Percentiles rank a stretch among this genome's conserved stretches.
Conservation (phyloP, 2,329 filamentous ascomycete species). For the Ascochyta rabiei region DNA sequence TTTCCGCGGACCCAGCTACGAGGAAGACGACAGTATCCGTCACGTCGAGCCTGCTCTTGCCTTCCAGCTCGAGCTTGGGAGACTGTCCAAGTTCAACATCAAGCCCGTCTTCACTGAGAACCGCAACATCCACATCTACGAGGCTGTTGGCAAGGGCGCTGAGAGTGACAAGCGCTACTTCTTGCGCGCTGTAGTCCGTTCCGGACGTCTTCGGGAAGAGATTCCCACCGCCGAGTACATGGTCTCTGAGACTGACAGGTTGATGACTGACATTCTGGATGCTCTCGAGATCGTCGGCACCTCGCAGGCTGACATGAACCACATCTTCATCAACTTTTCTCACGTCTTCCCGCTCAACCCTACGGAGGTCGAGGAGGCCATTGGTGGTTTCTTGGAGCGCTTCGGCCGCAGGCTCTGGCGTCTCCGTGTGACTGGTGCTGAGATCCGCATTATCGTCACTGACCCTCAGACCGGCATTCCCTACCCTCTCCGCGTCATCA, state of each 20-base stretch:
- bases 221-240: constrained; percentile 99
- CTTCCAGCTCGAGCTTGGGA: constrained; percentile 96
- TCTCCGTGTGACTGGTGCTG: constrained; percentile 92
- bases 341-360: constrained; percentile 93
- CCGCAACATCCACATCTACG: constrained; percentile 98
- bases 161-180: constrained; percentile 99
- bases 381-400: constrained; percentile 93
- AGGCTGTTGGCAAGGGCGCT: constrained; percentile 91
- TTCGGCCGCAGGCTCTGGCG: constrained; percentile 96
- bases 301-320: constrained; percentile 98
- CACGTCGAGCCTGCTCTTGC: constrained; percentile 95
- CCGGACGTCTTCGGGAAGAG: constrained; percentile 92
- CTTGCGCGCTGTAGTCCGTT: constrained; percentile 91
- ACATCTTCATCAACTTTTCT: constrained; percentile 99
- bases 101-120: constrained; percentile 99
- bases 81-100: constrained; percentile 96
- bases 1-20: constrained; percentile 89
- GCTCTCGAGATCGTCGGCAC: constrained; percentile 98
- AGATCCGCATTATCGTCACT: constrained; percentile 98
- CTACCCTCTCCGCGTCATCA: constrained; percentile 92
- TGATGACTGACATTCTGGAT: constrained; percentile 97
- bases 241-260: constrained; percentile 92
- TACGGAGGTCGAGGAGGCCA: constrained; percentile 86
- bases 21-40: constrained; percentile 93
- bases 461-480: constrained; percentile 82